These are phyloP conservation scores for Plasmodium cynomolgi DNA, from an alignment of 169 alveolate species.

Conservation along the genomic window DNA sequence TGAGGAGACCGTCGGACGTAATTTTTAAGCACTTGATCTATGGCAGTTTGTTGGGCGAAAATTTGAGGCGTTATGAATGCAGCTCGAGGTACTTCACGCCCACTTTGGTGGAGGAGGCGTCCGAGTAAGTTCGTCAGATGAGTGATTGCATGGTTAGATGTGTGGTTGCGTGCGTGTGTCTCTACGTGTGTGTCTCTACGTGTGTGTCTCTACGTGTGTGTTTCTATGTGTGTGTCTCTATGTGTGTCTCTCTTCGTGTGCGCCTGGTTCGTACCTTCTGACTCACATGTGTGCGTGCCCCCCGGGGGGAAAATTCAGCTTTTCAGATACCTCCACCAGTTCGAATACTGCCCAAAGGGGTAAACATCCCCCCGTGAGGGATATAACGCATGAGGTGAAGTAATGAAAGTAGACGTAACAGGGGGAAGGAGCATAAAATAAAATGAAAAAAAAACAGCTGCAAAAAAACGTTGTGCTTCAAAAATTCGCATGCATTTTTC, in stretches of 20 bases:
- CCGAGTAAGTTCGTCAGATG: neutral
- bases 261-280: neutral
- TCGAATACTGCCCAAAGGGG: neutral
- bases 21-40: conserved; percentile 15
- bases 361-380: neutral
- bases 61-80: conserved; percentile 6
- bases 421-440: neutral
- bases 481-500: neutral
- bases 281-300: neutral
- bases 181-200: neutral
- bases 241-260: too few species aligned
- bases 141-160: neutral
- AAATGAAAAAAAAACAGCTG: neutral
- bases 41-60: conserved; percentile 1
- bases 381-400: conserved; percentile 31
- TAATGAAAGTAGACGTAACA: neutral
- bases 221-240: neutral
- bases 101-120: neutral
- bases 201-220: neutral
- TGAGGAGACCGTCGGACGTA: neutral
- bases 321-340: conserved; percentile 26
- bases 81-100: conserved; percentile 14
- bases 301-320: neutral
- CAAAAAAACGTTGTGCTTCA: neutral
- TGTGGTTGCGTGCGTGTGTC: neutral